These are phyloP conservation scores for Colletotrichum phormii DNA, from an alignment of 2,329 filamentous ascomycete genomes.

Conservation along the genomic window DNA sequence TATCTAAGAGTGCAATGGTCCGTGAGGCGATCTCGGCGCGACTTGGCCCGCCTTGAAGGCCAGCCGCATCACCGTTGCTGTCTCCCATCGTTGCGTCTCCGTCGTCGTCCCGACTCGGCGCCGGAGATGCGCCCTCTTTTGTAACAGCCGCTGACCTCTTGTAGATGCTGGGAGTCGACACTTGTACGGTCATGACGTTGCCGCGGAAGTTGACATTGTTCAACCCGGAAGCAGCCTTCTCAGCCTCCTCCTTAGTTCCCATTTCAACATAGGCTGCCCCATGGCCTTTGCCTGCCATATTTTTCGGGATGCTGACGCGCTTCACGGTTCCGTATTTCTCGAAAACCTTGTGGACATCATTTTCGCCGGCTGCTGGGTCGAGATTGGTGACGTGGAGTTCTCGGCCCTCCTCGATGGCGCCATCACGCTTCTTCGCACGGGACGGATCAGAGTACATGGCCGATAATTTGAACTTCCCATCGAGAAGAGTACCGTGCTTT, in stretches of 20 bases:
- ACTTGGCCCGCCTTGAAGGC: conserved; percentile 43
- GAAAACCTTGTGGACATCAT: conserved; percentile 78
- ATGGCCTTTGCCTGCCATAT: conserved; percentile 74
- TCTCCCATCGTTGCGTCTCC: conserved; percentile 54
- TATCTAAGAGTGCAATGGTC: conserved; percentile 83
- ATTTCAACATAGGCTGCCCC: conserved; percentile 88
- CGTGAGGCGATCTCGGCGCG: conserved; percentile 68
- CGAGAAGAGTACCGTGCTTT: conserved; percentile 78
- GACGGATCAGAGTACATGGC: conserved; percentile 88
- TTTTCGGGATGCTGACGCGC: conserved; percentile 76
- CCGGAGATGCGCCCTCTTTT: conserved; percentile 48
- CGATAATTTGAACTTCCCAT: conserved; percentile 75
- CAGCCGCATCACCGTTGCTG: conserved; percentile 31
- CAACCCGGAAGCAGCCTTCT: conserved; percentile 73
- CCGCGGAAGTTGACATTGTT: conserved; percentile 77
- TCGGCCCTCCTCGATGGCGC: conserved; percentile 85
- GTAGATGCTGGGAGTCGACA: conserved; percentile 67
- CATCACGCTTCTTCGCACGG: conserved; percentile 81
- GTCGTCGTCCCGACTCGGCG: conserved; percentile 49
- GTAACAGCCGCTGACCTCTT: conserved; percentile 62
- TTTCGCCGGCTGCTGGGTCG: conserved; percentile 70
- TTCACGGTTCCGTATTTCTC: conserved; percentile 80
- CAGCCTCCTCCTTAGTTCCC: conserved; percentile 75
- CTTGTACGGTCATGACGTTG: conserved; percentile 74
- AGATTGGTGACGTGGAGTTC: conserved; percentile 84